Percentiles rank a stretch among this genome's conserved stretches.
Conservation (phyloP, 192 early-diverging fungal genomes). For the Mortierella claussenii region DNA sequence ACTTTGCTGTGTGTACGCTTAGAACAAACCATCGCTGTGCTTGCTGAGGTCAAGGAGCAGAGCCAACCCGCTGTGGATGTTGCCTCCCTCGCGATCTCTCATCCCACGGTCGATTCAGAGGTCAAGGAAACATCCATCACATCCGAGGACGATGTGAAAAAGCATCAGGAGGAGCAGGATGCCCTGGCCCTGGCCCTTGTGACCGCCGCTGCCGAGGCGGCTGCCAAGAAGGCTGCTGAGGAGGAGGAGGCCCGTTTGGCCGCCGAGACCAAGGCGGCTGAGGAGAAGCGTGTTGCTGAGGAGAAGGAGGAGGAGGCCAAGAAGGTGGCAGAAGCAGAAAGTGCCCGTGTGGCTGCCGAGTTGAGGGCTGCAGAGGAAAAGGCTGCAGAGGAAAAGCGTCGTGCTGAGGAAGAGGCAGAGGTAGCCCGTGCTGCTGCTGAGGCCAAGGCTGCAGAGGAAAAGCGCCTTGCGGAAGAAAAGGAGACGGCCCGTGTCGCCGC, state of each 20-base stretch:
- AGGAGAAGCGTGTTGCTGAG: constrained; percentile 11
- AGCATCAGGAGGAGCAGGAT: too few species aligned
- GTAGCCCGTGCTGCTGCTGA: constrained; percentile 1
- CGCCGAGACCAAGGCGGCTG: constrained; percentile 18
- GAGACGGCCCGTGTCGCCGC: constrained; percentile 2
- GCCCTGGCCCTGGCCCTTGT: too few species aligned
- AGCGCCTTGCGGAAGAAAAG: constrained; percentile 9
- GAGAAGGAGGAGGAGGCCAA: constrained; percentile 1
- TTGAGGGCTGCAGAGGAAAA: constrained; percentile 22
- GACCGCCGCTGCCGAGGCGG: constrained; percentile 5
- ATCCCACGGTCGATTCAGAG: too few species aligned
- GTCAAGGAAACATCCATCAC: too few species aligned
- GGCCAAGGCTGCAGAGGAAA: constrained; percentile 21
- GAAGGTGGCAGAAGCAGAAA: constrained; percentile 5
- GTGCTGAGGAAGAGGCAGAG: constrained; percentile 13
- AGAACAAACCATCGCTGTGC: constrained; percentile 28
- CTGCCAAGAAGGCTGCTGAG: constrained; percentile 3
- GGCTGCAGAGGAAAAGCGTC: constrained; percentile 14
- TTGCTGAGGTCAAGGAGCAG: constrained; percentile 21
- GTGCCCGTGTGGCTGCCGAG: constrained; percentile 14
- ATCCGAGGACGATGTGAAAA: too few species aligned
- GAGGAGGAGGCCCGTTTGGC: constrained; percentile 18
- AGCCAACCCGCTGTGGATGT: background rate
- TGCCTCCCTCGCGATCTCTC: too few species aligned
- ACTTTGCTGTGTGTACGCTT: background rate